Evolutionary conservation across 306 rosid species (phyloP).

Genomic region (Oxytropis ochrocephala): DNA sequence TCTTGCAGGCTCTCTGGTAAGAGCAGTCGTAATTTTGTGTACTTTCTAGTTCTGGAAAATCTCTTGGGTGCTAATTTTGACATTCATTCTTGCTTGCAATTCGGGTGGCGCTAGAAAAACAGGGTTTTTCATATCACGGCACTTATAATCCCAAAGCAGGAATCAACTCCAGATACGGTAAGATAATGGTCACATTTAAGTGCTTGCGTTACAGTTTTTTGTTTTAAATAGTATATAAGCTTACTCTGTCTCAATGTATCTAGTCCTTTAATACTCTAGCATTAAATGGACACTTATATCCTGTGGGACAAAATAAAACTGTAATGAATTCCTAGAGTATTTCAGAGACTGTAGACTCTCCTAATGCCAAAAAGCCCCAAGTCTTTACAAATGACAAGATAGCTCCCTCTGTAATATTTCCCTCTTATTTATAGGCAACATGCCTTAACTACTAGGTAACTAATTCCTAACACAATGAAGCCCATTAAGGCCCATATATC

Average conservation of each 20-base stretch:
- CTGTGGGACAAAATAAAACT: neutral
- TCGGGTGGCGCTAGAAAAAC: conserved; percentile 68
- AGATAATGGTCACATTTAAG: conserved; percentile 28
- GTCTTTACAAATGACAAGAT: no score
- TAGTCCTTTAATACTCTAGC: neutral
- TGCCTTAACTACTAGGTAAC: no score
- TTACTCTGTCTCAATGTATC: neutral
- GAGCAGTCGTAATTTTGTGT: conserved; percentile 18
- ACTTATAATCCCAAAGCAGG: conserved; percentile 95
- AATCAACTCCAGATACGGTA: conserved; percentile 95
- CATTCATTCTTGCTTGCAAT: conserved; percentile 24
- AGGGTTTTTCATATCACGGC: conserved; percentile 92
- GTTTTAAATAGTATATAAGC: conserved; percentile 6
- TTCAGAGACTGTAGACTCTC: no score
- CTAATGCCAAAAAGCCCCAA: no score
- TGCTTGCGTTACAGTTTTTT: conserved; percentile 2
- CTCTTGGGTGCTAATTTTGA: conserved; percentile 18
- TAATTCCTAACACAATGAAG: no score
- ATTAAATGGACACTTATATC: neutral
- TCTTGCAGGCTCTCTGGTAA: conserved; percentile 95
- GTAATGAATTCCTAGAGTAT: no score
- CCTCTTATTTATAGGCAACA: no score
- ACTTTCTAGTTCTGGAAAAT: conserved; percentile 15
- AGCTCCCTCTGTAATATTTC: no score
- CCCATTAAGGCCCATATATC: no score